A percentile compares a stretch with the other conserved stretches of the same genome.
These are phyloP conservation scores for Luffa acutangula DNA, from an alignment of 306 rosid species.

Conservation along the genomic window DNA sequence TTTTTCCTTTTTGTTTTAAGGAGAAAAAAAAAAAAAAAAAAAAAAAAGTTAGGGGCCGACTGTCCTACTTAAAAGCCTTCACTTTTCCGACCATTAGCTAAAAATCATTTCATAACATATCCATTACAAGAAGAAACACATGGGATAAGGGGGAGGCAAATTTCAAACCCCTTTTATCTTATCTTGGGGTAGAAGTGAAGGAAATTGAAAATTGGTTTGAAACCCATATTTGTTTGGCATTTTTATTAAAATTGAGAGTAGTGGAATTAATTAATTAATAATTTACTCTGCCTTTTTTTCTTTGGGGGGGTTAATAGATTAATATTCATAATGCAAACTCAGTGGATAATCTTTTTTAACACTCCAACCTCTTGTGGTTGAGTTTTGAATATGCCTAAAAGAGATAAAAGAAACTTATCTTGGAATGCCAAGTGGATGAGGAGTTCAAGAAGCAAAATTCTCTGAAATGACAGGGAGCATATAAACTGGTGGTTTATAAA, in stretches of 20 bases:
- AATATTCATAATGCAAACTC: background rate
- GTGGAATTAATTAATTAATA: background rate
- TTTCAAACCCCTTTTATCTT: background rate
- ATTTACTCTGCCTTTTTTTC: background rate
- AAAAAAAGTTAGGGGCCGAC: slow-evolving; percentile 3
- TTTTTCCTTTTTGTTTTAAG: background rate
- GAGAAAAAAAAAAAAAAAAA: background rate
- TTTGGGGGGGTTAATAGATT: background rate
- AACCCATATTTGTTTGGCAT: background rate
- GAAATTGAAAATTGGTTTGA: background rate
- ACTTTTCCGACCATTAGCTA: slow-evolving; percentile 2
- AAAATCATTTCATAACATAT: background rate
- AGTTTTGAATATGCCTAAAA: slow-evolving; percentile 11
- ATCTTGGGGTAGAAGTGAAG: slow-evolving; percentile 7
- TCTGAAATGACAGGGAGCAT: slow-evolving; percentile 7
- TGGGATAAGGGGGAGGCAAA: background rate
- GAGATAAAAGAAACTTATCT: slow-evolving; percentile 43
- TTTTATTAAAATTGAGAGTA: background rate
- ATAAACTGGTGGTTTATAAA: slow-evolving; percentile 3
- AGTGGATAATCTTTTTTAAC: slow-evolving; percentile 44
- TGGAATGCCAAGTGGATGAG: slow-evolving; percentile 37
- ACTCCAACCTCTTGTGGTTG: slow-evolving; percentile 5
- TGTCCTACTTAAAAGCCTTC: background rate
- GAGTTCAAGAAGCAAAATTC: slow-evolving; percentile 18
- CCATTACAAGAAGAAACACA: background rate